phyloP scores from a whole-genome alignment of 768 basidiomycete species.

The Lactifluus rugatus region DNA sequence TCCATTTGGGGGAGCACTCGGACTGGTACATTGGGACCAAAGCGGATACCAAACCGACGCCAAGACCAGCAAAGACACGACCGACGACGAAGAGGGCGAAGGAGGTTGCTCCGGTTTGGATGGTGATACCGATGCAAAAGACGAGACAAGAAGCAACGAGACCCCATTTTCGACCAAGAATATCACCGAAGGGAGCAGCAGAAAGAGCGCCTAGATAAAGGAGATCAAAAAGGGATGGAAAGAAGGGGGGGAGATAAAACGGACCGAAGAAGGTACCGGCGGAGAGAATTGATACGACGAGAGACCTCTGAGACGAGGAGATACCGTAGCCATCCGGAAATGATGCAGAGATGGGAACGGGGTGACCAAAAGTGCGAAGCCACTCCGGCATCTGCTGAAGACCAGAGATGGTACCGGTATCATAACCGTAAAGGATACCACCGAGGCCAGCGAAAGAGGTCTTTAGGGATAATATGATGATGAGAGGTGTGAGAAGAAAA shows the following conservation, averaged over 20 bases:
- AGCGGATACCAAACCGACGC: conserved; percentile 67
- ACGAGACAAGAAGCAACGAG: conserved; percentile 38
- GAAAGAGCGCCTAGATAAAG: conserved; percentile 38
- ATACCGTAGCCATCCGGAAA: conserved; percentile 27
- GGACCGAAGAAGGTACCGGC: conserved; percentile 77
- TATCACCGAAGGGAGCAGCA: conserved; percentile 44
- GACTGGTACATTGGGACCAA: conserved; percentile 28
- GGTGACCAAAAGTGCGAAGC: conserved; percentile 41
- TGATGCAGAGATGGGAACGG: conserved; percentile 19
- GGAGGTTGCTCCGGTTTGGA: conserved; percentile 49
- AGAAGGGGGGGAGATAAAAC: conserved; percentile 15
- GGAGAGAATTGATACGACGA: conserved; percentile 62
- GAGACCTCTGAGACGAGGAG: conserved; percentile 35
- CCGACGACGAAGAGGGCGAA: conserved; percentile 48
- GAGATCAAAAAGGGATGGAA: not conserved
- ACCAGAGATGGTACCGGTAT: conserved; percentile 79
- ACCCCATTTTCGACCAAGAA: conserved; percentile 41
- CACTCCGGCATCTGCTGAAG: conserved; percentile 57
- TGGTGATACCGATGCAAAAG: conserved; percentile 54
- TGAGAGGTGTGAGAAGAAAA: not conserved
- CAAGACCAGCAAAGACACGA: conserved; percentile 68
- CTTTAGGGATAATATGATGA: not conserved
- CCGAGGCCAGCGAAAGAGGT: conserved; percentile 31
- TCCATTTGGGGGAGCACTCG: conserved; percentile 17
- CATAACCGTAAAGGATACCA: conserved; percentile 51